Percentiles rank a stretch among this genome's conserved stretches.
phyloP scores from a whole-genome alignment of 1,284 basidiomycete genomes.

The Rhodotorula mucilaginosa region DNA sequence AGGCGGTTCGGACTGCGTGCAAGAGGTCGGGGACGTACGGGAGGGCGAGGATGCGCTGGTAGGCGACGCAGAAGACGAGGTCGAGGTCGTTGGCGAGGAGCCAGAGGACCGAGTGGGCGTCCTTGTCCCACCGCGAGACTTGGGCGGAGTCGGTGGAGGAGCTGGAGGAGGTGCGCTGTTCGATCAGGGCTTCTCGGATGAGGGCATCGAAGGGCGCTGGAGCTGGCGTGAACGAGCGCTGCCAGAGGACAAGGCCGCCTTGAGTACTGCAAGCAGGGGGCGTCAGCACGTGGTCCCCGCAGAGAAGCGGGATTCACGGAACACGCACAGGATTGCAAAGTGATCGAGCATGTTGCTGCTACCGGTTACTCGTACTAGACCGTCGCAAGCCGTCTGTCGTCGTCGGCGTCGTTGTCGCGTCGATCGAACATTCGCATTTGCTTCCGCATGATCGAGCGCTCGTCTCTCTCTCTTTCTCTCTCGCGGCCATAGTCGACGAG shows the following conservation, averaged over 20 bases:
- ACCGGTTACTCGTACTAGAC: too few species aligned
- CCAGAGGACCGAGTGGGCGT: constrained; percentile 87
- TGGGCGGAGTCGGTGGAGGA: background rate
- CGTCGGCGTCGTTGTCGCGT: background rate
- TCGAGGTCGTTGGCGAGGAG: constrained; percentile 87
- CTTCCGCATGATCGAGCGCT: background rate
- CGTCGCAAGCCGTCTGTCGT: too few species aligned
- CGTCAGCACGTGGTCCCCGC: too few species aligned
- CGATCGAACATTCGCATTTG: too few species aligned
- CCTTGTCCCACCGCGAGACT: constrained; percentile 67
- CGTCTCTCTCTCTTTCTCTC: background rate
- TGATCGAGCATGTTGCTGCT: background rate
- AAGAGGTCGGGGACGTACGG: constrained; percentile 90
- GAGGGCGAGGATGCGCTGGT: constrained; percentile 92
- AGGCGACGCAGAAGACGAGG: constrained; percentile 92
- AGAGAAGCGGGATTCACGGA: too few species aligned
- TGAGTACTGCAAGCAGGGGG: constrained; percentile 20
- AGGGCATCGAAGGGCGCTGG: constrained; percentile 81
- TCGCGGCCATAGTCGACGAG: too few species aligned
- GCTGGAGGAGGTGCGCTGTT: constrained; percentile 59
- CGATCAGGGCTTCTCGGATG: constrained; percentile 84
- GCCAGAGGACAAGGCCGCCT: constrained; percentile 92
- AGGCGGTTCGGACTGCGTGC: constrained; percentile 71
- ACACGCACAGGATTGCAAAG: background rate
- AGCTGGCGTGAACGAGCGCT: constrained; percentile 63